Conservation (phyloP, 2,329 filamentous ascomycete genomes). For the Talaromyces sp. region DNA sequence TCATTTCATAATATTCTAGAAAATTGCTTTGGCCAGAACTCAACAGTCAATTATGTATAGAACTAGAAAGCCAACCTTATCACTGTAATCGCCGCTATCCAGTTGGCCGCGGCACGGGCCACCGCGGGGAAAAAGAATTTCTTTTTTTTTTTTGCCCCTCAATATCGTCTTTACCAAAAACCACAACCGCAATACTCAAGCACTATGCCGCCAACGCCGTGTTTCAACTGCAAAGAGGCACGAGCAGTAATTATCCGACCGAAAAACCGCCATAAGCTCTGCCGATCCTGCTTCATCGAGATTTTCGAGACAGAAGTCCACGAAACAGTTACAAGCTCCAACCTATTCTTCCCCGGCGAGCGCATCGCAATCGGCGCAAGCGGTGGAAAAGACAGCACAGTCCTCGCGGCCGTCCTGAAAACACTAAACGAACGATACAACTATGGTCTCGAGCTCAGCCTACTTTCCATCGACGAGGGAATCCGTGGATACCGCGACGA, state of each 20-base stretch:
- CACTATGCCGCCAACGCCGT: slow-evolving; percentile 74
- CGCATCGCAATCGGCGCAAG: slow-evolving; percentile 92
- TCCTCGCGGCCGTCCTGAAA: slow-evolving; percentile 90
- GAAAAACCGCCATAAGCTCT: slow-evolving; percentile 93
- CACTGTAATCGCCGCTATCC: neutral
- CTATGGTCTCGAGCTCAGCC: slow-evolving; percentile 81
- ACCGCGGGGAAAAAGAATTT: slow-evolving; percentile 24
- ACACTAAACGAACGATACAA: slow-evolving; percentile 87
- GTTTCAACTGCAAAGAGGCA: slow-evolving; percentile 73
- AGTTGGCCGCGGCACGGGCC: slow-evolving; percentile 12
- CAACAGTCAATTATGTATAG: too few species aligned
- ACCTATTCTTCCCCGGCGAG: slow-evolving; percentile 83
- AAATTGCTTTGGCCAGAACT: too few species aligned
- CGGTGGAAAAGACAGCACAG: slow-evolving; percentile 96
- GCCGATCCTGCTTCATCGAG: slow-evolving; percentile 81
- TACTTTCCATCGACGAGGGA: slow-evolving; percentile 93
- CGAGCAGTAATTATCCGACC: slow-evolving; percentile 89
- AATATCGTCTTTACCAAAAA: neutral
- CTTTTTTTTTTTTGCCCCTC: slow-evolving; percentile 27
- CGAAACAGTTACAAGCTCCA: slow-evolving; percentile 80
- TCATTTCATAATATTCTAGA: too few species aligned
- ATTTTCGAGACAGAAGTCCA: slow-evolving; percentile 94
- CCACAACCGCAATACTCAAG: neutral
- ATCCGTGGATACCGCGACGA: slow-evolving; percentile 98
- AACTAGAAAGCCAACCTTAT: neutral